phyloP scores from a whole-genome alignment of 225 moss, liverwort and hornwort genomes.

The Physcomitrellopsis africana region DNA sequence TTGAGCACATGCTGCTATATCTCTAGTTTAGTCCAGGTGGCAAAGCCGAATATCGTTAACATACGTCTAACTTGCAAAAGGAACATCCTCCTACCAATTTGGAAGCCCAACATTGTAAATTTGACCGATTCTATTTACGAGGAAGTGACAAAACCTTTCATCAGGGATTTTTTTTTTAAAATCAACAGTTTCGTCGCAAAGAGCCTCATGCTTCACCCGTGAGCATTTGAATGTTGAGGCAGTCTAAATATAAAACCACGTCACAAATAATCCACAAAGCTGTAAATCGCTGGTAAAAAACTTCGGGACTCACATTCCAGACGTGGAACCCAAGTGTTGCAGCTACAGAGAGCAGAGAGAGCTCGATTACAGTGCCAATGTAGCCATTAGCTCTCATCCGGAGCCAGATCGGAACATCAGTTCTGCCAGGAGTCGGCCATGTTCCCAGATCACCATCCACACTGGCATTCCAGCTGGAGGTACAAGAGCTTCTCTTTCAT shows the following conservation, averaged over 20 bases:
- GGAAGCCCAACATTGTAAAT: neutral
- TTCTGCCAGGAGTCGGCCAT: slow-evolving; percentile 26
- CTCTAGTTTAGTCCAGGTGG: no score
- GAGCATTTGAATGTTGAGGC: neutral
- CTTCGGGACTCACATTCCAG: neutral
- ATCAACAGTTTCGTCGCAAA: neutral
- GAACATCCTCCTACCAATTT: no score
- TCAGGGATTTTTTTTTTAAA: no score
- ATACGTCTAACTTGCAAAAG: no score
- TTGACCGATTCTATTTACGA: neutral
- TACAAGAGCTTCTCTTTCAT: no score
- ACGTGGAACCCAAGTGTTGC: no score
- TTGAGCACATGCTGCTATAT: no score
- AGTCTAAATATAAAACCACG: neutral
- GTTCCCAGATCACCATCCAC: neutral
- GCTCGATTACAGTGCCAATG: neutral
- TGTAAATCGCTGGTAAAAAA: neutral
- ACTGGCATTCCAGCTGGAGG: no score
- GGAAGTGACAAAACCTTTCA: neutral
- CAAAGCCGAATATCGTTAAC: no score
- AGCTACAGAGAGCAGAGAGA: neutral
- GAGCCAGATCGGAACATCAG: slow-evolving; percentile 17
- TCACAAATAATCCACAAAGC: neutral
- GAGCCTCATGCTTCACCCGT: neutral
- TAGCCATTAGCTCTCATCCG: slow-evolving; percentile 19